Percentiles rank a stretch among this genome's conserved stretches.
Evolutionary conservation across 139 green algal genomes (phyloP).

Genomic region (Coelastrella sp.): DNA sequence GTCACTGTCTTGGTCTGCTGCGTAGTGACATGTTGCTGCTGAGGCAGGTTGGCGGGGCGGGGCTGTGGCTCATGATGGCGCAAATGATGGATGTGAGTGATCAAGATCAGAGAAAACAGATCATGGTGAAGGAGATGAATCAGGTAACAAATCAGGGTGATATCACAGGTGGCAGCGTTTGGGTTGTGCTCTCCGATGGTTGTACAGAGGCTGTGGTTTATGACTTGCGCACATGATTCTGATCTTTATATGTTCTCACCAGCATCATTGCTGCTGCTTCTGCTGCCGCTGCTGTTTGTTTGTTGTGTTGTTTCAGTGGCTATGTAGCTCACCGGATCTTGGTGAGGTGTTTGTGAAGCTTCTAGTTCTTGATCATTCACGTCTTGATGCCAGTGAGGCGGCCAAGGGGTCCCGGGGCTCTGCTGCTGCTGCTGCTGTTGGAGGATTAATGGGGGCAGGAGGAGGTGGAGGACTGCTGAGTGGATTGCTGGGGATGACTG

Average conservation of each 20-base stretch:
- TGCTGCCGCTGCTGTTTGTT: neutral
- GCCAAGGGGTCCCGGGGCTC: constrained; percentile 28
- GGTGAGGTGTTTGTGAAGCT: constrained; percentile 53
- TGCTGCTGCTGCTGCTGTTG: neutral
- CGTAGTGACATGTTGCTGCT: constrained; percentile 62
- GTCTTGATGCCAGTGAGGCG: constrained; percentile 51
- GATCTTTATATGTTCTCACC: no score
- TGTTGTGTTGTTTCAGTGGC: neutral
- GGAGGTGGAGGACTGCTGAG: constrained; percentile 39
- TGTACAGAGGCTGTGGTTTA: no score
- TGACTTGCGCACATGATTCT: no score
- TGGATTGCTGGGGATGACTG: constrained; percentile 57
- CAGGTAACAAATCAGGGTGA: no score
- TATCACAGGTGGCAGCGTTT: no score
- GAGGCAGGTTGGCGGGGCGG: constrained; percentile 55
- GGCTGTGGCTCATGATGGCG: constrained; percentile 51
- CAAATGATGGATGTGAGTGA: constrained; percentile 20
- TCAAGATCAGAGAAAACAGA: constrained; percentile 17
- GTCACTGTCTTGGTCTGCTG: constrained; percentile 58
- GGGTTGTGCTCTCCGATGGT: no score
- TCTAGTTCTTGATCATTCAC: constrained; percentile 63
- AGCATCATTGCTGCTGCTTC: no score
- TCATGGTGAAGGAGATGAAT: constrained; percentile 20
- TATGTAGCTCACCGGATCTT: neutral
- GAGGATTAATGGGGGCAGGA: neutral